Evolutionary conservation across 1,284 basidiomycete species (phyloP).

Genomic region (Tilletia horrida): DNA sequence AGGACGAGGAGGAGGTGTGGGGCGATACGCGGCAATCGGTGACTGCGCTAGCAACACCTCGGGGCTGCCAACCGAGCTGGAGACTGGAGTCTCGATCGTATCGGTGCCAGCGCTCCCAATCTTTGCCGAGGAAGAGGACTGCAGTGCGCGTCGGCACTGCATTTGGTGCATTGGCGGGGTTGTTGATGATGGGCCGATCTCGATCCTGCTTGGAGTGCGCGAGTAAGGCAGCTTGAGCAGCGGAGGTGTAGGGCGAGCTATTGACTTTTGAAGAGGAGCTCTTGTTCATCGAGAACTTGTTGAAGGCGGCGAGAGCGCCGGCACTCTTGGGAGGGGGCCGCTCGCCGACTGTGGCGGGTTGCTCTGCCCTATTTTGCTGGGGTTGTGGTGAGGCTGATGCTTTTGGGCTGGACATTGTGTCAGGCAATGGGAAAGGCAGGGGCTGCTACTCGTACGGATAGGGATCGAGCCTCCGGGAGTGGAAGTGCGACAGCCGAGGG

Average conservation of each 20-base stretch:
- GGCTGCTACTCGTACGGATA: no score
- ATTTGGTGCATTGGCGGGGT: background rate
- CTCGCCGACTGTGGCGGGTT: no score
- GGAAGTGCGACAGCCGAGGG: no score
- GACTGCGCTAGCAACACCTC: constrained; percentile 32
- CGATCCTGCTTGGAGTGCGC: no score
- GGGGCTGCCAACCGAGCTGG: constrained; percentile 14
- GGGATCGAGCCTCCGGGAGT: no score
- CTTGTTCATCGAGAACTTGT: background rate
- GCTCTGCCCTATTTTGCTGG: no score
- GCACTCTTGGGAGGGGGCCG: no score
- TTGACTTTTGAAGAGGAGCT: background rate
- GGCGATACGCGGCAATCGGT: constrained; percentile 13
- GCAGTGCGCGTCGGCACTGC: constrained; percentile 29
- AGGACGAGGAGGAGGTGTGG: constrained; percentile 28
- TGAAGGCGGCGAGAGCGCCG: background rate
- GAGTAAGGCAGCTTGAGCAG: background rate
- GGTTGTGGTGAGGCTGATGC: no score
- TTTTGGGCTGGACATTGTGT: no score
- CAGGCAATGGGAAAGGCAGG: no score
- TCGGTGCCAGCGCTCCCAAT: constrained; percentile 49
- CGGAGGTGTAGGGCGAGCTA: background rate
- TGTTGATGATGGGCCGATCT: background rate
- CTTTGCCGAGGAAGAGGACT: constrained; percentile 50
- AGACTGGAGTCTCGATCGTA: constrained; percentile 34